Evolutionary conservation across 176 grass and related monocot genomes (phyloP), one percentile per base, ranked within the genome.

Genomic region (Pontederia crassipes): DNA sequence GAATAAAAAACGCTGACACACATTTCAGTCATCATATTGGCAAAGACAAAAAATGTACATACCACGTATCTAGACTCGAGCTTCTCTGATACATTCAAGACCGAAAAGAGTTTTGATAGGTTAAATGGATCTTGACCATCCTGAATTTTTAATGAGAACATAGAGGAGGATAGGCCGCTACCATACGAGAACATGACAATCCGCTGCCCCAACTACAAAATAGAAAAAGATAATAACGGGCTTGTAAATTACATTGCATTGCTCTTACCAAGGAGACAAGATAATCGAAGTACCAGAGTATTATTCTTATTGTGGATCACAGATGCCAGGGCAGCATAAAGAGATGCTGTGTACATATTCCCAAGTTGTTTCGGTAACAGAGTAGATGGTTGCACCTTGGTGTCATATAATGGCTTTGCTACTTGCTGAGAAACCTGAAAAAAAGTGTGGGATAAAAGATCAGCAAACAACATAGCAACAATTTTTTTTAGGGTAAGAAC

Each of bases 131-230:
- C 71, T 61, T 92, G 74, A 5, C 76, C 82, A 53, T 86, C 63
- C 49, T 75, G 79, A 81, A 87, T 64, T 68, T 70, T 98, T 28
- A 93, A 83, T 13, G 88, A 98, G 79, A 98, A 98, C 70, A 98
- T 85, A 14, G 87, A 88, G 49, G 93, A 90, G 17, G 93, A 85
- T 66, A 92, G 78, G 17, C 93, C 93, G 75, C 94, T 98, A 11
- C 94, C 94, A 8, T 98, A 98, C 77, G 94, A 98, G 74, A 98
- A 98, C 94, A 98, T 98, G 48, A 98, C 60, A 83, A 98, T 79
- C 71, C 88, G 78, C 46, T 92, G 81, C 10, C 88, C 88, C 2
- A 12, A 59, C 94, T 98, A 28, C 10, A 69, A 14, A 77, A 54
- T 48, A 58, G 51, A 74, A n/a, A 12, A 76, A 65, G 53, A 59